Evolutionary conservation across 2,329 filamentous ascomycete species (phyloP).

Genomic region (Cladorrhinum sp.): DNA sequence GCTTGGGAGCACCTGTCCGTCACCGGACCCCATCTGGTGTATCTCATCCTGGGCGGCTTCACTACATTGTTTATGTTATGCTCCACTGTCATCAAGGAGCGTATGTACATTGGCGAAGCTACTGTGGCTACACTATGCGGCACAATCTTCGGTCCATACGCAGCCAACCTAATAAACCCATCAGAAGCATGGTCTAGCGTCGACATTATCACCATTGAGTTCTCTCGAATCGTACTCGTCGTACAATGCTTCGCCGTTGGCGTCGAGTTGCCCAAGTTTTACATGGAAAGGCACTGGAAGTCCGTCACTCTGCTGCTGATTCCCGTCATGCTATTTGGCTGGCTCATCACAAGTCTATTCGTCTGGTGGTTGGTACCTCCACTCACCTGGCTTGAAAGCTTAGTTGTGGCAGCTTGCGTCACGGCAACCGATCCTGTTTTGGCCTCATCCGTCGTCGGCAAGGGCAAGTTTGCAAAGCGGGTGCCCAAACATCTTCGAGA

Average conservation of each 20-base stretch:
- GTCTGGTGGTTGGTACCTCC: constrained; percentile 85
- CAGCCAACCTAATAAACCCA: constrained; percentile 76
- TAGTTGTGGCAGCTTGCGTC: constrained; percentile 86
- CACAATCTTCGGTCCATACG: constrained; percentile 85
- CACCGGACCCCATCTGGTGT: constrained; percentile 95
- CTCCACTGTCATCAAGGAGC: constrained; percentile 97
- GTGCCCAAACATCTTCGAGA: constrained; percentile 97
- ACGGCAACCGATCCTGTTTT: constrained; percentile 96
- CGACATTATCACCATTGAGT: constrained; percentile 84
- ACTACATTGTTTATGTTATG: constrained; percentile 98
- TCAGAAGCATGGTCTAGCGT: constrained; percentile 69
- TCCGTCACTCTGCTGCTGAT: constrained; percentile 85
- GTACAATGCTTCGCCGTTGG: constrained; percentile 92
- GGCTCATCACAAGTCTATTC: constrained; percentile 88
- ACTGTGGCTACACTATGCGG: constrained; percentile 88
- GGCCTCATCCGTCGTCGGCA: constrained; percentile 95
- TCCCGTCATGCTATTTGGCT: constrained; percentile 96
- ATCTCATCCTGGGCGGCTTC: constrained; percentile 96
- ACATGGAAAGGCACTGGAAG: constrained; percentile 98
- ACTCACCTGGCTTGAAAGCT: constrained; percentile 83
- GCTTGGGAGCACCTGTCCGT: constrained; percentile 78
- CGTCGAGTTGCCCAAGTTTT: constrained; percentile 85
- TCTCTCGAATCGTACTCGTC: constrained; percentile 83
- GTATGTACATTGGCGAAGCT: constrained; percentile 96
- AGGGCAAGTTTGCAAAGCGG: constrained; percentile 96